Percentiles rank a stretch among this genome's conserved stretches.
Evolutionary conservation across 345 rosid genomes (phyloP).

Genomic region (Pseudoturritis turrita): DNA sequence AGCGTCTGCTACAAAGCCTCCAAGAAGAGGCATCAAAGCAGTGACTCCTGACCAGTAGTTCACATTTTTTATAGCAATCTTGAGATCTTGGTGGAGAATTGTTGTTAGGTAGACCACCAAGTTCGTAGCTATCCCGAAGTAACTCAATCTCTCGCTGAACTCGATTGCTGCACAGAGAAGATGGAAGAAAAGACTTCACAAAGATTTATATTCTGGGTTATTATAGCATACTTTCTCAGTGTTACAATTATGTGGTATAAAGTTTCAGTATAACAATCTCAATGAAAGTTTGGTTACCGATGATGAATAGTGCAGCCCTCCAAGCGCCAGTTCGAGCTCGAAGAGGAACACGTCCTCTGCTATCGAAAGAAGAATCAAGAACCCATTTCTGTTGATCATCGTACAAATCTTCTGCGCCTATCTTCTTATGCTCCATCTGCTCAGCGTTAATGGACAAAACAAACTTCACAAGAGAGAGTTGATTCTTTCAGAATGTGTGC

Average conservation of each 20-base stretch:
- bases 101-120: constrained; percentile 73
- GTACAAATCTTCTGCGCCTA: constrained; percentile 5
- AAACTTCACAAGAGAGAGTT: neutral
- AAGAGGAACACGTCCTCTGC: constrained; percentile 47
- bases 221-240: neutral
- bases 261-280: neutral
- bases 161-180: constrained; percentile 60
- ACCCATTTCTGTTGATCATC: constrained; percentile 56
- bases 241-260: neutral
- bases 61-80: constrained; percentile 68
- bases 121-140: constrained; percentile 83
- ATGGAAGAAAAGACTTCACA: neutral
- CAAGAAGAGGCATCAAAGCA: constrained; percentile 86
- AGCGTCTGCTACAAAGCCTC: constrained; percentile 94
- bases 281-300: constrained; percentile 33
- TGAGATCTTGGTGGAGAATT: constrained; percentile 79
- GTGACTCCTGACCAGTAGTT: constrained; percentile 95
- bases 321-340: constrained; percentile 71
- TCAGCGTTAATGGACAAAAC: neutral
- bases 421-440: constrained; percentile 14
- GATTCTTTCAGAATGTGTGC: neutral
- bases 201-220: neutral
- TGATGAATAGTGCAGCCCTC: constrained; percentile 69
- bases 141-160: constrained; percentile 88
- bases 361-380: constrained; percentile 58